Conservation (phyloP, 2,329 filamentous ascomycete species). For the Aspergillus hiratsukae region DNA sequence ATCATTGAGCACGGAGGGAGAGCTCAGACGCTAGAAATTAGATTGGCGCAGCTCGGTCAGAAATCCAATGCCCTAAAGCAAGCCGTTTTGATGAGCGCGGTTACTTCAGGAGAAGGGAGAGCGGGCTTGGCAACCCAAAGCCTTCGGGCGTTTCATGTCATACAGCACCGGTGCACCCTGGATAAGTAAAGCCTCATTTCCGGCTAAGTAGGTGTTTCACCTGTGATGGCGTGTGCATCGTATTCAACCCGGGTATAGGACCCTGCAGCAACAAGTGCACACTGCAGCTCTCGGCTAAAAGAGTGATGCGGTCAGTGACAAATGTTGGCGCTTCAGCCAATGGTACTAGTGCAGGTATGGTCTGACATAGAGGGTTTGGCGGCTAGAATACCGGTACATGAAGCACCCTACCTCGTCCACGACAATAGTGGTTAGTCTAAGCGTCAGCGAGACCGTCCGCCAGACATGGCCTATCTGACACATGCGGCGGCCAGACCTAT, state of each 20-base stretch:
- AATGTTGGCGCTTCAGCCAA: not conserved
- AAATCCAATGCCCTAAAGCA: not conserved
- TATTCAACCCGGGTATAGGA: not conserved
- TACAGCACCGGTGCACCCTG: not conserved
- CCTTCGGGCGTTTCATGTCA: not conserved
- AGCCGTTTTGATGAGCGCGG: not conserved
- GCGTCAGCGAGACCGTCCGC: not conserved
- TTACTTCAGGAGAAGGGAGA: not conserved
- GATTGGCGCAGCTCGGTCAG: not conserved
- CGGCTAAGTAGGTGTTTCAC: not conserved
- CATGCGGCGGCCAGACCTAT: not conserved
- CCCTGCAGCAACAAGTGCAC: not conserved
- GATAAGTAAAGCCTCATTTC: not conserved
- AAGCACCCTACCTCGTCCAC: not conserved
- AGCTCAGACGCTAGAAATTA: not conserved
- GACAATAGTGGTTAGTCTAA: no score
- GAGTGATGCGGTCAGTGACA: not conserved
- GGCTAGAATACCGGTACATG: not conserved
- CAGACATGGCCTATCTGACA: not conserved
- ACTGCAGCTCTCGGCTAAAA: not conserved
- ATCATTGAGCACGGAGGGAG: no score
- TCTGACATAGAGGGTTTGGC: not conserved
- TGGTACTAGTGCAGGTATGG: not conserved
- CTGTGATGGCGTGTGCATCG: not conserved
- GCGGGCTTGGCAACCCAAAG: not conserved